Evolutionary conservation across 2,329 filamentous ascomycete species (phyloP), one percentile per base, ranked within the genome.

Genomic region (Cladophialophora carrionii): DNA sequence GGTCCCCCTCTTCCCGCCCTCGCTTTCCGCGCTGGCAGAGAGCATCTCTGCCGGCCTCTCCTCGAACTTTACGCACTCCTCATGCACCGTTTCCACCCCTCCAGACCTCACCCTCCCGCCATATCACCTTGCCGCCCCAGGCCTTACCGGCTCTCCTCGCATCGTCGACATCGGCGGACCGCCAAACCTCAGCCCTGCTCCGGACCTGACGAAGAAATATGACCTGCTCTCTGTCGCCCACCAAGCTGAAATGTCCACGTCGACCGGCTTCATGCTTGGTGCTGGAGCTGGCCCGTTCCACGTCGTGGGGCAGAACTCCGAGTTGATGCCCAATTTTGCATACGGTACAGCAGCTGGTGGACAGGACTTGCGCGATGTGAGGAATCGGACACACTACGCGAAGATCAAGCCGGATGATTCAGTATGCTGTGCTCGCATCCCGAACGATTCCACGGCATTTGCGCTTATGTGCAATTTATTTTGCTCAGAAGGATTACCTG

Each of bases 111-210:
- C 74, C 1, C 12, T 72, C 20, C 29, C 74, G 1, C 79, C 79
- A 0, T 81, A 78, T 60, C 57, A 74, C 51, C 74, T 81, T 5
- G 76, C 79, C 0, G 73, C 74, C 3, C 60, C 73, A 1, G 81
- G 81, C 0, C 73, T 83, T 8, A 76, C 71, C 4, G 80, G 81
- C 0, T 73, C 74, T 3, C 72, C 76, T 34, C 73, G 73, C 43
- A 73, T 82, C 4, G 79, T 77, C 17, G 81, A 83, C 55, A 72
- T 83, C 22, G 81, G 81, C 4, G 81, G 80, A 0, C 78, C 78
- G 26, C 71, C 75, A 0, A 78, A 81, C 63, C 74, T 82, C 0
- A 74, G 75, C 10, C 80, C 80, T 0, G 54, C 32, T 0, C 78
- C 79, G 0, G 72, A 74, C 4, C 69, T 78, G 7, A 70, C 75